Evolutionary conservation across 2,329 filamentous ascomycete genomes (phyloP), one percentile per base, ranked within the genome.

Genomic region (Didymella sp.): DNA sequence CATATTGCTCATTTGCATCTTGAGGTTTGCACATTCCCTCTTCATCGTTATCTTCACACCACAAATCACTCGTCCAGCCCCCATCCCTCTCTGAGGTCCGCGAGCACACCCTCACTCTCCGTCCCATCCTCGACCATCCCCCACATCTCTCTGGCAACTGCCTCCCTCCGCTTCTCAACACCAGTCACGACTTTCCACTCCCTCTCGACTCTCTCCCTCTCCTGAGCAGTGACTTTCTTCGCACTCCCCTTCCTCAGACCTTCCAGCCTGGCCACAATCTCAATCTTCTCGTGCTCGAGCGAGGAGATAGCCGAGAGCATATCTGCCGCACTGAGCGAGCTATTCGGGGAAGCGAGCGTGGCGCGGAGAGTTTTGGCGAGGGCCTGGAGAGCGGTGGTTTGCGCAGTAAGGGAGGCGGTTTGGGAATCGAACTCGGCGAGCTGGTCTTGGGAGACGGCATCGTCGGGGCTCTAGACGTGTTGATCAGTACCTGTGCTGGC

Each of bases 71-170:
- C 74, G 59, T 76, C 73, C 56, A 76, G 44, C 24, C 73, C 74
- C 63, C 75, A 61, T 9, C 38, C 60, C 69, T 80, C 85, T 79
- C 82, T 83, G 33, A 85, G 62, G 62, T 84, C 81, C 49, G 76
- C 78, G 58, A 70, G 76, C 21, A 66, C 76, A 72, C 81, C 79
- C 40, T 74, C 76, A 54, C 83, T 81, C 28, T 79, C 74, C 61
- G 85, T 56, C 27, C 75, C 67, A 41, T 81, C 82, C 56, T 77
- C 77, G 61, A 84, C 80, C 53, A 73, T 66, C 46, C 62, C 73
- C 84, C 84, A 86, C 63, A 85, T 65, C 58, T 84, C 80, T 45
- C 63, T 69, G 48, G 77, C 80, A 61, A 86, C 83, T 67, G 73
- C 80, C 70, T 77, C 77, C 56, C 84, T 79, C 42, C 69, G 68